Evolutionary conservation across 1,284 basidiomycete species (phyloP).

Genomic region (Ceratobasidium sp.): DNA sequence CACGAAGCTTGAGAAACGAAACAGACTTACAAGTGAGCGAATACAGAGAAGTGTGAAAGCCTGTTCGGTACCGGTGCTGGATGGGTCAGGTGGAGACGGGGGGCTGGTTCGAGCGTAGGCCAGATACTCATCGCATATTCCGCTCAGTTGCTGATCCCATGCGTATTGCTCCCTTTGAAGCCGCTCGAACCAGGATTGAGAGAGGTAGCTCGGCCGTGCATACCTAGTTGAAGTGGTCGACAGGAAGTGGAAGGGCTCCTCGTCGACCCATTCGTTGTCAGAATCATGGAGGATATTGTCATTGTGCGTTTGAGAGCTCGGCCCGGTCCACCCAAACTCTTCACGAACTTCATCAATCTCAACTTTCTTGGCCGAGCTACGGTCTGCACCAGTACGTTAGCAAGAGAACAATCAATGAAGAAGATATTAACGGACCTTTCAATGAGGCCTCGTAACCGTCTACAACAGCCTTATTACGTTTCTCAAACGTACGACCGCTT

Average conservation of each 20-base stretch:
- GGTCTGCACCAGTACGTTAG: too few species aligned
- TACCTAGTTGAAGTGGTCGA: not conserved
- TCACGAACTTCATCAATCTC: too few species aligned
- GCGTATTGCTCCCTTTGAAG: constrained; percentile 3
- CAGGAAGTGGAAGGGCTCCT: not conserved
- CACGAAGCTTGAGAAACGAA: too few species aligned
- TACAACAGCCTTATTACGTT: too few species aligned
- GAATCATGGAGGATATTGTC: too few species aligned
- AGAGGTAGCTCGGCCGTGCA: not conserved
- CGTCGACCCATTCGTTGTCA: constrained; percentile 17
- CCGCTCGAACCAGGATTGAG: constrained; percentile 22
- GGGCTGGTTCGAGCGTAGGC: not conserved
- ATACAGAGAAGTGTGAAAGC: constrained; percentile 9
- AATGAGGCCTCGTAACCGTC: too few species aligned
- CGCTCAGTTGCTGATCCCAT: not conserved
- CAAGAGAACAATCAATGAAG: too few species aligned
- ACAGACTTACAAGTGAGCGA: not conserved
- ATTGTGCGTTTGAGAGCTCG: too few species aligned
- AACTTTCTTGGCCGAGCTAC: too few species aligned
- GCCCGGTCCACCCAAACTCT: too few species aligned
- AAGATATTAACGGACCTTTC: too few species aligned
- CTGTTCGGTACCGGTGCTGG: not conserved
- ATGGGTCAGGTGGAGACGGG: not conserved
- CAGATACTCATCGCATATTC: not conserved
- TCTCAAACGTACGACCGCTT: too few species aligned